Evolutionary conservation across 495 filamentous ascomycete species (phyloP).

Genomic region (Hypoxylon intermedium): DNA sequence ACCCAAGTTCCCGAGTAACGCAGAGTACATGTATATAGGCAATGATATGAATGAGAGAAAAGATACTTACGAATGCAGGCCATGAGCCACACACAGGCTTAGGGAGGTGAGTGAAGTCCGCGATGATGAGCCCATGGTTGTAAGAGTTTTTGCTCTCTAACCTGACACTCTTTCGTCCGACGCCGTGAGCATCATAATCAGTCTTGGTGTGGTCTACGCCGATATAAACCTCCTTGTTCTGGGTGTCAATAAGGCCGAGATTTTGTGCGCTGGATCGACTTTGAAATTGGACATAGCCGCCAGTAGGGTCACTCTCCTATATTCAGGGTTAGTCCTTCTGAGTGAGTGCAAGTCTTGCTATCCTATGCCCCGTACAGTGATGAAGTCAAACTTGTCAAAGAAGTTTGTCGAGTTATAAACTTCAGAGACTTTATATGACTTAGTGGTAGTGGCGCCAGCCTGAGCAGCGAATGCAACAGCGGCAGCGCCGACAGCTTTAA

Average conservation of each 20-base stretch:
- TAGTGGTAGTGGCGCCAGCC: conserved; percentile 37
- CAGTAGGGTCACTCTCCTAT: conserved; percentile 63
- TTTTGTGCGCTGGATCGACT: conserved; percentile 57
- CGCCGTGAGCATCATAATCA: conserved; percentile 19
- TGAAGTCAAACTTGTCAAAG: conserved; percentile 61
- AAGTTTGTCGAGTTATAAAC: conserved; percentile 58
- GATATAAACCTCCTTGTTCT: conserved; percentile 55
- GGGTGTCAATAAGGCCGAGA: conserved; percentile 61
- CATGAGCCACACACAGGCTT: conserved; percentile 65
- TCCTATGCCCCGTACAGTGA: conserved; percentile 40
- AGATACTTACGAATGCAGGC: conserved; percentile 54
- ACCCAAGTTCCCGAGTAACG: too few species aligned
- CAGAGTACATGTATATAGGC: too few species aligned
- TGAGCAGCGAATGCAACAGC: conserved; percentile 46
- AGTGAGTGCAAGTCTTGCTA: neutral
- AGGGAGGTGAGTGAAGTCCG: conserved; percentile 77
- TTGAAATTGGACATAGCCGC: conserved; percentile 71
- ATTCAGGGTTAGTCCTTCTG: neutral
- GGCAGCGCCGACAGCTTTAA: conserved; percentile 48
- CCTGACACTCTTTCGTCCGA: conserved; percentile 70
- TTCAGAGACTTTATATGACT: conserved; percentile 52
- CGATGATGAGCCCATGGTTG: conserved; percentile 72
- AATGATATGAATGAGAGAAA: neutral
- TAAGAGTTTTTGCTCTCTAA: conserved; percentile 71
- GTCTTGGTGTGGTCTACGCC: conserved; percentile 52